Percentiles rank a stretch among this genome's conserved stretches.
Conservation (phyloP, 257 asterid genomes). For the Haberlea rhodopensis region DNA sequence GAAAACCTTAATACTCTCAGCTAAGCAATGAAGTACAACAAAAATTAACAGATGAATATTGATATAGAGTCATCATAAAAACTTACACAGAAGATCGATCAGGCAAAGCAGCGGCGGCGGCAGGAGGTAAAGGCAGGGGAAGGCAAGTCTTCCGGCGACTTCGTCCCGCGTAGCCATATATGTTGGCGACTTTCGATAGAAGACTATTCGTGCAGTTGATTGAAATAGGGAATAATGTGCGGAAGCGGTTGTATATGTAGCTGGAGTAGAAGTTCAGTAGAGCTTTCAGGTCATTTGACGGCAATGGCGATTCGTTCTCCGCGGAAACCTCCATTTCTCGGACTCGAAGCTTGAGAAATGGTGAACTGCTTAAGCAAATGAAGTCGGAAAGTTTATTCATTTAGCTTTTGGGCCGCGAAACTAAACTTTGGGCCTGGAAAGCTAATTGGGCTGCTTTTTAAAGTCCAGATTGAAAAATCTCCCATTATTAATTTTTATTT, state of each 20-base stretch:
- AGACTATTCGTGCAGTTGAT: conserved; percentile 28
- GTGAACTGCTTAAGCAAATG: not conserved
- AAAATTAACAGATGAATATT: not conserved
- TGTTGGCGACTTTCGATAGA: conserved; percentile 35
- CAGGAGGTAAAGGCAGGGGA: conserved; percentile 76
- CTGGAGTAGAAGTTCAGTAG: conserved; percentile 52
- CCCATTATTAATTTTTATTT: too few relatives aligned
- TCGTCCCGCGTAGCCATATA: conserved; percentile 36
- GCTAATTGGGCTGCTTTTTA: too few relatives aligned
- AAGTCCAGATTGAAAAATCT: too few relatives aligned
- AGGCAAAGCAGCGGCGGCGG: conserved; percentile 39
- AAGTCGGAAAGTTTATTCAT: not conserved
- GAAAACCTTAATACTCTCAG: not conserved
- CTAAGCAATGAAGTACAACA: not conserved
- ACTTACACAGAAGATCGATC: conserved; percentile 55
- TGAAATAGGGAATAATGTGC: conserved; percentile 40
- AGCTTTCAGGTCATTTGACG: conserved; percentile 28
- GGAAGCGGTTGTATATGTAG: conserved; percentile 47
- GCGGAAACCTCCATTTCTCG: conserved; percentile 42
- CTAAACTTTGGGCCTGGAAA: not conserved
- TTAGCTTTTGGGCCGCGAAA: not conserved
- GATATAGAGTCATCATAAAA: not conserved
- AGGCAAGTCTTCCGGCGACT: conserved; percentile 69
- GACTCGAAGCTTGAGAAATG: not conserved
- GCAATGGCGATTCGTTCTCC: conserved; percentile 31